Base-by-base conservation (phyloP, 2,329 filamentous ascomycete genomes). In the Alternaria tenuissima region DNA sequence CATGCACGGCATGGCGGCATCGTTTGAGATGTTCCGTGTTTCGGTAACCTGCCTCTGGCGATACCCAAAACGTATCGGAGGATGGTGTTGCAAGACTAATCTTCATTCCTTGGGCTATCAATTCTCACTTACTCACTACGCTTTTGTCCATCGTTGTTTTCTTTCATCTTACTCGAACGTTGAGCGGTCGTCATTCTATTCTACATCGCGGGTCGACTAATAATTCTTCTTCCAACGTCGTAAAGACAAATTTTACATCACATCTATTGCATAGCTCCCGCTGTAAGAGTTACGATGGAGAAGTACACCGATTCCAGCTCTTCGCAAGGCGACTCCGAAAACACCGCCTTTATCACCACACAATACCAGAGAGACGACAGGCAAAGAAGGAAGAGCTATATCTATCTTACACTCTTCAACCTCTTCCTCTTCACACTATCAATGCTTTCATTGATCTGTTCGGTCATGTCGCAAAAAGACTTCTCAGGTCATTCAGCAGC, bases 351-450 rank as follows among this genome's bases (percentile, higher is more conserved):
- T 49, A 70, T 77, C 46, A 67, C 65, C 61, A 65, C 55, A 47
- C 62, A 68, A 11, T 66, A 69, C 48, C 55, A 69, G 44, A 64
- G 63, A 52, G 68, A 76, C 16, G 70, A 75, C 4, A 48, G 57
- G 7, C 28, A 41, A 38, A 59, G 63, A 55, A 57, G 59, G 61
- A 68, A 67, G 59, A 68, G 64, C 53, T 70, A 71, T 46, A 59
- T 71, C 36, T 76, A 70, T 49, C 66, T 77, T 9, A 75, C 73
- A 1, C 64, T 76, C 8, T 67, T 72, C 57, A 77, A 77, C 51
- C 68, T 77, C 26, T 76, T 77, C 55, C 48, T 77, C 26, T 76
- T 76, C 59, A 72, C 67, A 47, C 52, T 76, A 9, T 76, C 74
- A 1, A 69, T 70, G 53, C 59, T 77, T 8, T 72, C 72, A 7